Percentiles rank a stretch among this genome's conserved stretches.
Evolutionary conservation across 192 early-diverging fungal genomes (phyloP).

Genomic region (Spinellus fusiger): DNA sequence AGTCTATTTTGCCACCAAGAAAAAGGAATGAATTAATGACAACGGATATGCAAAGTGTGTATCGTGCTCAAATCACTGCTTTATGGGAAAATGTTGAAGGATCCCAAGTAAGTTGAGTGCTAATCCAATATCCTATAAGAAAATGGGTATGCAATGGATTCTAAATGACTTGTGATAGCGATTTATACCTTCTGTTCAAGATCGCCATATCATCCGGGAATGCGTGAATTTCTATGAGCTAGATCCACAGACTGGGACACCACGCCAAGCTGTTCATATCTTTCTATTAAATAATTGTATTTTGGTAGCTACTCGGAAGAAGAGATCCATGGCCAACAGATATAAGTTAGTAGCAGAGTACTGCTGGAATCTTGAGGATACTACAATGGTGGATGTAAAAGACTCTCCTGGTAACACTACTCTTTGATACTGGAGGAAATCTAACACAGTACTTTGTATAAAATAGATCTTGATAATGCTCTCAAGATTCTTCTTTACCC

Average conservation of each 20-base stretch:
- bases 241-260: conserved; percentile 67
- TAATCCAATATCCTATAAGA: too few species aligned
- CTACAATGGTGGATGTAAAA: conserved; percentile 79
- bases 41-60: conserved; percentile 47
- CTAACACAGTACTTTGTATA: too few species aligned
- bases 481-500: conserved; percentile 83
- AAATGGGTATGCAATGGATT: not conserved
- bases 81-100: conserved; percentile 57
- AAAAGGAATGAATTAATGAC: conserved; percentile 25
- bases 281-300: conserved; percentile 83
- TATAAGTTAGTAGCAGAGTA: conserved; percentile 74
- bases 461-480: conserved; percentile 63
- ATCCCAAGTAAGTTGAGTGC: conserved; percentile 37
- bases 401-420: conserved; percentile 64
- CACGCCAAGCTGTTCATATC: conserved; percentile 72
- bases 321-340: conserved; percentile 51
- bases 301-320: conserved; percentile 73
- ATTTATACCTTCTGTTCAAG: conserved; percentile 62
- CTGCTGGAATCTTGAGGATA: conserved; percentile 71
- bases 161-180: conserved; percentile 31
- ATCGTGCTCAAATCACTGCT: conserved; percentile 49
- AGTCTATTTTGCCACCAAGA: conserved; percentile 16
- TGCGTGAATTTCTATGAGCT: conserved; percentile 71
- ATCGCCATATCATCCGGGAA: conserved; percentile 69
- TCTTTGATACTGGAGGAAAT: too few species aligned